These are phyloP conservation scores for Suhomyces xylopsoci DNA, from an alignment of 805 yeast genomes.

Conservation along the genomic window DNA sequence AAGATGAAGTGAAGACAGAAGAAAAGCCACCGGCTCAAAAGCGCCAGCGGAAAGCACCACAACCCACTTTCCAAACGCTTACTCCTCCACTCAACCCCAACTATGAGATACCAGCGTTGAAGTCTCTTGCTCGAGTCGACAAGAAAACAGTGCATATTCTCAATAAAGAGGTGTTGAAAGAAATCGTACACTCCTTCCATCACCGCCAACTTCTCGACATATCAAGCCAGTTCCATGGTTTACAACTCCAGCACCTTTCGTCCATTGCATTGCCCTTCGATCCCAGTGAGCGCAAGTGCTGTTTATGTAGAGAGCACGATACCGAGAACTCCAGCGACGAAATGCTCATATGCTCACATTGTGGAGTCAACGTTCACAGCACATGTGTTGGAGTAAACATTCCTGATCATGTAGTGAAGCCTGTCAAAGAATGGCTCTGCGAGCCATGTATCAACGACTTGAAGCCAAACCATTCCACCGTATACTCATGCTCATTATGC, in stretches of 20 bases:
- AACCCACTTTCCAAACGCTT: slow-evolving; percentile 6
- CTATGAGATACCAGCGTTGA: slow-evolving; percentile 15
- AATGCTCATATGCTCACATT: slow-evolving; percentile 54
- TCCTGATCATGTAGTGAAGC: slow-evolving; percentile 18
- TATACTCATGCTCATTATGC: slow-evolving; percentile 69
- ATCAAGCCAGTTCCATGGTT: slow-evolving; percentile 15
- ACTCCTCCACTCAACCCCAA: slow-evolving; percentile 21
- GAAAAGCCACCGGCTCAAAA: slow-evolving; percentile 3
- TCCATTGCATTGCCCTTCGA: slow-evolving; percentile 17
- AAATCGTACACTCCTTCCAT: slow-evolving; percentile 16
- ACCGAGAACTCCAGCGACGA: slow-evolving; percentile 23
- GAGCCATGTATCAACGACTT: slow-evolving; percentile 73
- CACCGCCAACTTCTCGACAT: slow-evolving; percentile 28
- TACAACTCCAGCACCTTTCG: slow-evolving; percentile 14
- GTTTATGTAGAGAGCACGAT: slow-evolving; percentile 51
- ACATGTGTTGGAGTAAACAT: slow-evolving; percentile 57
- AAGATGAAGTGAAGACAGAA: not conserved
- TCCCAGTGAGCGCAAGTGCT: slow-evolving; percentile 42
- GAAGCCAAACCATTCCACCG: slow-evolving; percentile 54
- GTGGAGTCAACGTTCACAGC: slow-evolving; percentile 70
- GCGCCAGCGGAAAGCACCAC: slow-evolving; percentile 8
- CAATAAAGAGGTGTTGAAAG: slow-evolving; percentile 11
- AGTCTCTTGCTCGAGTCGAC: slow-evolving; percentile 13
- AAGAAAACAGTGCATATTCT: slow-evolving; percentile 16
- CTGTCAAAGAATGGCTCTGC: slow-evolving; percentile 64